Percentiles rank a stretch among this genome's conserved stretches.
Evolutionary conservation across 2,329 filamentous ascomycete genomes (phyloP).

Genomic region (Cephalotrichum gorgonifer): DNA sequence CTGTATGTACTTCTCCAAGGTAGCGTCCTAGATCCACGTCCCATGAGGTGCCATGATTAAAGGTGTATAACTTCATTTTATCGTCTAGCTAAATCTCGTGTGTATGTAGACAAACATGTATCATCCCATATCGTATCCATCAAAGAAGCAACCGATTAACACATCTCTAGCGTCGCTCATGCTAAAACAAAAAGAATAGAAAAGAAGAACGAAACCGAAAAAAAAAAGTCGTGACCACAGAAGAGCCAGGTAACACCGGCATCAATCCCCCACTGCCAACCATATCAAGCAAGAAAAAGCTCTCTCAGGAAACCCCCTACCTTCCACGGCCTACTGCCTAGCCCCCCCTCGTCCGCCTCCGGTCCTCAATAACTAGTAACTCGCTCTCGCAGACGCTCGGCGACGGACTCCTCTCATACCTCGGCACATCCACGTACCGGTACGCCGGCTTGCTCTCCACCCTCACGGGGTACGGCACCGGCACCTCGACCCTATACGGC

Average conservation of each 20-base stretch:
- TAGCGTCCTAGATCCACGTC: too few relatives aligned
- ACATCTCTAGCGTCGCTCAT: not conserved
- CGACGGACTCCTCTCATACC: slow-evolving; percentile 1
- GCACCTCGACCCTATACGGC: too few relatives aligned
- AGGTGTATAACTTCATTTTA: not conserved
- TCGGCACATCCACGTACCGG: slow-evolving; percentile 4
- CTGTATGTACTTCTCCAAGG: too few relatives aligned
- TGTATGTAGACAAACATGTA: not conserved
- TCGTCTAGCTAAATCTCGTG: not conserved
- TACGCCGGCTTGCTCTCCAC: not conserved
- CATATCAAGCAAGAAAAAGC: not conserved
- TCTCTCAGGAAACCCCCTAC: too few relatives aligned
- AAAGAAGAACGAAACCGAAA: not conserved
- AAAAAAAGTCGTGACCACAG: too few relatives aligned
- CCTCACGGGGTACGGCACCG: not conserved
- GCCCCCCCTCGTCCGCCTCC: not conserved
- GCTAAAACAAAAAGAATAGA: not conserved
- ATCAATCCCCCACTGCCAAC: not conserved
- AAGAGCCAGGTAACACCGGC: too few relatives aligned
- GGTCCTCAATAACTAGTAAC: slow-evolving; percentile 1
- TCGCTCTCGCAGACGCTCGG: slow-evolving; percentile 3
- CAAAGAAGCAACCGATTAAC: not conserved
- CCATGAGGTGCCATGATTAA: too few relatives aligned
- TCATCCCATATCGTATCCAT: not conserved
- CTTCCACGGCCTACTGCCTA: not conserved